A percentile compares a stretch with the other conserved stretches of the same genome.
Evolutionary conservation across 345 rosid genomes (phyloP).

Genomic region (Pelargonium nanum): DNA sequence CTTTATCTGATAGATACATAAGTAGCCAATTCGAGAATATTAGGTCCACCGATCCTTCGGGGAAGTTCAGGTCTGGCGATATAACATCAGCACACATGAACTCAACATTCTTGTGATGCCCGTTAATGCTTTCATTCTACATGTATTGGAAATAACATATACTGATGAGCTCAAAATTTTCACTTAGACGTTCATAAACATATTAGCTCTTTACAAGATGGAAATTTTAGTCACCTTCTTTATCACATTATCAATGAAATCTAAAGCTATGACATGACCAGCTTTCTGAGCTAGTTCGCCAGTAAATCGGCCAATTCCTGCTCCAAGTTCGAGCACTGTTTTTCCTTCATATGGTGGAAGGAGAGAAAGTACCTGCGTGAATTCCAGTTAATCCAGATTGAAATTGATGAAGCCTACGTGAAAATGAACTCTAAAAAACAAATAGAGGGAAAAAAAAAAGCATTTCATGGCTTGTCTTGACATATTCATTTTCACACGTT

Average conservation of each 20-base stretch:
- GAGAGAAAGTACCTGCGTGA: constrained; percentile 57
- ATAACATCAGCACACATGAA: constrained; percentile 88
- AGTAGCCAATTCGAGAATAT: constrained; percentile 93
- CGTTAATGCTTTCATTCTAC: constrained; percentile 68
- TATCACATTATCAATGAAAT: constrained; percentile 72
- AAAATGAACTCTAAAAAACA: neutral
- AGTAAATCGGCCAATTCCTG: constrained; percentile 94
- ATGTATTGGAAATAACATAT: neutral
- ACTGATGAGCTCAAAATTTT: neutral
- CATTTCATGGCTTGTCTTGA: no score
- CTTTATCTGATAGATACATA: constrained; percentile 90
- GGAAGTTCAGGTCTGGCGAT: constrained; percentile 48
- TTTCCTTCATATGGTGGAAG: constrained; percentile 75
- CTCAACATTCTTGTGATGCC: constrained; percentile 67
- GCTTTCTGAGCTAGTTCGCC: constrained; percentile 79
- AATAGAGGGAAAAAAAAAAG: neutral
- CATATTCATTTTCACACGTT: neutral
- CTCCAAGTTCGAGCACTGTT: constrained; percentile 77
- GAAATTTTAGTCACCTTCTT: constrained; percentile 48
- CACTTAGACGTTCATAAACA: neutral
- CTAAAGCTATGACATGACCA: constrained; percentile 59
- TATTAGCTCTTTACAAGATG: neutral
- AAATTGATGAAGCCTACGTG: neutral
- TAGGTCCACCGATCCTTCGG: constrained; percentile 64
- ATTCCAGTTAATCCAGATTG: constrained; percentile 8